Evolutionary conservation across 768 basidiomycete species (phyloP).

Genomic region (Podaxis sp.): DNA sequence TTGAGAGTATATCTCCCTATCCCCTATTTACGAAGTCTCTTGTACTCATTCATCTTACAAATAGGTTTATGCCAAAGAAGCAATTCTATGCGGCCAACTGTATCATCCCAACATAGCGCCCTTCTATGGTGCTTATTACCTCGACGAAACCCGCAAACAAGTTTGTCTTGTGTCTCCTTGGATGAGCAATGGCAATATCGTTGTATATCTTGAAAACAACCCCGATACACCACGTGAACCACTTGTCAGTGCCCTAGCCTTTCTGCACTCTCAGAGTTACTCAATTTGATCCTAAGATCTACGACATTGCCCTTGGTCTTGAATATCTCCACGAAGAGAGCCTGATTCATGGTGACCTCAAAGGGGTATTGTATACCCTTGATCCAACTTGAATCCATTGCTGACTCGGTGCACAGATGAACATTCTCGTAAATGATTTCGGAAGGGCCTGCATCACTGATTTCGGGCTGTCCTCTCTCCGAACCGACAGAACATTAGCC

Average conservation of each 20-base stretch:
- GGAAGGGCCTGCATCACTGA: background rate
- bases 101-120: slow-evolving; percentile 4
- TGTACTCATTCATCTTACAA: too few species aligned
- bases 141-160: background rate
- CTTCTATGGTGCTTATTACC: slow-evolving; percentile 4
- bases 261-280: background rate
- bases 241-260: background rate
- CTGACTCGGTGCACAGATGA: slow-evolving; percentile 5
- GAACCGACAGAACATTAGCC: too few species aligned
- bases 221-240: background rate
- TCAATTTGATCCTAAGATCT: slow-evolving; percentile 2
- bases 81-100: background rate
- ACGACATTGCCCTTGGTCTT: slow-evolving; percentile 14
- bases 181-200: slow-evolving; percentile 15
- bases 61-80: slow-evolving; percentile 3
- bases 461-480: too few species aligned
- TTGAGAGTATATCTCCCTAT: too few species aligned
- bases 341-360: slow-evolving; percentile 18
- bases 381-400: background rate
- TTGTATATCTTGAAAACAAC: background rate
- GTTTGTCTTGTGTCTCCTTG: slow-evolving; percentile 15
- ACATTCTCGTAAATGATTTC: slow-evolving; percentile 15
- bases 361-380: slow-evolving; percentile 14
- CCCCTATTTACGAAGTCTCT: too few species aligned
- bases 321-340: slow-evolving; percentile 15